A percentile compares a stretch with the other conserved stretches of the same genome.
Conservation (phyloP, 2,329 filamentous ascomycete species). For the Cercospora sp. region DNA sequence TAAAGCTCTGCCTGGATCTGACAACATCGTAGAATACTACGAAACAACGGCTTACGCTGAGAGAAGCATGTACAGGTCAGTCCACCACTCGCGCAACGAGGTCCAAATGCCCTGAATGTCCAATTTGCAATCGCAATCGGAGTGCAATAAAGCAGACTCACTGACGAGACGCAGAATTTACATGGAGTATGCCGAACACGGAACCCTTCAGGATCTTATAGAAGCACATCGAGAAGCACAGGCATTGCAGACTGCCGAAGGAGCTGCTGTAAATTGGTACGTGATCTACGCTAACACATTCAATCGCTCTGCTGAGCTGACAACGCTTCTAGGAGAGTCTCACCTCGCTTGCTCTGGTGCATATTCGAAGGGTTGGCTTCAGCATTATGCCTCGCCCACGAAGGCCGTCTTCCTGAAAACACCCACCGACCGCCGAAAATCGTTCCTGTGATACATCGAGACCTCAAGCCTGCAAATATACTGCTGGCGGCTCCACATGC, state of each 20-base stretch:
- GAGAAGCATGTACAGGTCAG: background rate
- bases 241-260: background rate
- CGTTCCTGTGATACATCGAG: slow-evolving; percentile 8
- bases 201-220: background rate
- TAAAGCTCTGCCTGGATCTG: background rate
- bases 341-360: slow-evolving; percentile 10
- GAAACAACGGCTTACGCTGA: background rate
- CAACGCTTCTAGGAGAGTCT: background rate
- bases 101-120: background rate
- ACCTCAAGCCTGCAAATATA: slow-evolving; percentile 20
- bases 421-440: background rate
- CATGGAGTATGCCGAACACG: background rate
- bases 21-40: slow-evolving; percentile 2
- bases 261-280: background rate
- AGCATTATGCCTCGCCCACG: slow-evolving; percentile 13
- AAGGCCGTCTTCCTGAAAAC: background rate
- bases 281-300: background rate
- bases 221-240: background rate
- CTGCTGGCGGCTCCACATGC: slow-evolving; percentile 7
- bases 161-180: slow-evolving; percentile 1
- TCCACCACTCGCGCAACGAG: background rate
- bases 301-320: background rate
- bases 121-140: background rate
- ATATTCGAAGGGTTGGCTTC: slow-evolving; percentile 15
- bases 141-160: background rate